Evolutionary conservation across 176 grass and related monocot species (phyloP).

Genomic region (Zoysia japonica): DNA sequence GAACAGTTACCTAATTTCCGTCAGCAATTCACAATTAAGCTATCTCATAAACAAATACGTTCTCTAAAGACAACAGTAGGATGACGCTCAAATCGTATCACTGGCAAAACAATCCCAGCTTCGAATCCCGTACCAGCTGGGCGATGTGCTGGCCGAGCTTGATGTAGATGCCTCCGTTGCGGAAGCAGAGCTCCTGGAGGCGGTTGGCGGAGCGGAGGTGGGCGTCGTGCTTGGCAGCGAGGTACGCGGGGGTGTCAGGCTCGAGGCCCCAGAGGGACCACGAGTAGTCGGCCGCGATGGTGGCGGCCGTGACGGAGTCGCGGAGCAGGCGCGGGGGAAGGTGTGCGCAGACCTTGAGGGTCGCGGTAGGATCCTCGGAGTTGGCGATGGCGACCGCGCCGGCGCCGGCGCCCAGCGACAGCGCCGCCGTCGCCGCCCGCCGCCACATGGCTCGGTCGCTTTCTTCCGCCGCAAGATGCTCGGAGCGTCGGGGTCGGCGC

Average conservation of each 20-base stretch:
- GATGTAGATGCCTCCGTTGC: slow-evolving; percentile 96
- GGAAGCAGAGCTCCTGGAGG: slow-evolving; percentile 91
- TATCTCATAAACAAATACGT: background rate
- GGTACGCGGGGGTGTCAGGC: slow-evolving; percentile 55
- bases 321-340: slow-evolving; percentile 81
- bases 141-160: slow-evolving; percentile 94
- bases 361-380: slow-evolving; percentile 58
- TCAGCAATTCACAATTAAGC: background rate
- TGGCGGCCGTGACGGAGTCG: slow-evolving; percentile 64
- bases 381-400: slow-evolving; percentile 49
- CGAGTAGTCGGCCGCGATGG: slow-evolving; percentile 75
- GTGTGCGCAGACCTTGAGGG: slow-evolving; percentile 70
- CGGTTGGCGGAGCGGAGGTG: slow-evolving; percentile 73
- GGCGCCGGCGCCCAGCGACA: slow-evolving; percentile 46
- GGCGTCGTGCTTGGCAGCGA: slow-evolving; percentile 53
- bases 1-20: background rate
- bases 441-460: slow-evolving; percentile 56
- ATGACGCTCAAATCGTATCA: background rate
- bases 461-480: slow-evolving; percentile 51
- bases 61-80: background rate
- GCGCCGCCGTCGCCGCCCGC: slow-evolving; percentile 38
- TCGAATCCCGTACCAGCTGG: slow-evolving; percentile 58
- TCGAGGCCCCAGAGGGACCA: slow-evolving; percentile 77
- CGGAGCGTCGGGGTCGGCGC: background rate
- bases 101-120: slow-evolving; percentile 3